Evolutionary conservation across 192 early-diverging fungal genomes (phyloP).

Genomic region (Ambispora gerdemannii): DNA sequence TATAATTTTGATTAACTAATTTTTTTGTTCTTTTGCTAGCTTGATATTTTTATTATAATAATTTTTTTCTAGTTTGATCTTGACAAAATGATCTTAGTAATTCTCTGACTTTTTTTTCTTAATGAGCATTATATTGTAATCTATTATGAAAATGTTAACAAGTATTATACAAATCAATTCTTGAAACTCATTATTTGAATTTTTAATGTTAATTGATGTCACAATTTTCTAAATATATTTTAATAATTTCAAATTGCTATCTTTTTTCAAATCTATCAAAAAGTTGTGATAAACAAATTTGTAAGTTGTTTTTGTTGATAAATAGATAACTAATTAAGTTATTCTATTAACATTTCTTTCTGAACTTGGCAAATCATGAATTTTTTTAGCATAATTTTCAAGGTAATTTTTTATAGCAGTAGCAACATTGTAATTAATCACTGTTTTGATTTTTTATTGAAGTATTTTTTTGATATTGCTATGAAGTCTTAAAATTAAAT

Average conservation of each 20-base stretch:
- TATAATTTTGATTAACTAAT: slow-evolving; percentile 28
- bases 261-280: slow-evolving; percentile 22
- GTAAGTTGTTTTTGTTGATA: slow-evolving; percentile 21
- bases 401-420: slow-evolving; percentile 14
- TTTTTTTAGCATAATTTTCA: slow-evolving; percentile 22
- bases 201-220: slow-evolving; percentile 17
- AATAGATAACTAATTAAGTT: slow-evolving; percentile 26
- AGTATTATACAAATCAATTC: slow-evolving; percentile 21
- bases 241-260: slow-evolving; percentile 13
- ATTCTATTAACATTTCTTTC: slow-evolving; percentile 25
- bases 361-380: slow-evolving; percentile 14
- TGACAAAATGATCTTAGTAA: slow-evolving; percentile 26
- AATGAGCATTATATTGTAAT: slow-evolving; percentile 20
- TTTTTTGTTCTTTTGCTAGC: slow-evolving; percentile 15
- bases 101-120: slow-evolving; percentile 22
- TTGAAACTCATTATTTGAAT: slow-evolving; percentile 25
- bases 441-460: slow-evolving; percentile 4
- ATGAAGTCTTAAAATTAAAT: not conserved
- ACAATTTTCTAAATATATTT: slow-evolving; percentile 26
- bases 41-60: slow-evolving; percentile 14
- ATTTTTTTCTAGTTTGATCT: slow-evolving; percentile 16
- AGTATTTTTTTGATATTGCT: slow-evolving; percentile 4
- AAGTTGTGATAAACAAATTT: slow-evolving; percentile 15
- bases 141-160: slow-evolving; percentile 18
- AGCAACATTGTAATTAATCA: not conserved